Evolutionary conservation across 495 filamentous ascomycete genomes (phyloP).

Genomic region (Penicillium herquei): DNA sequence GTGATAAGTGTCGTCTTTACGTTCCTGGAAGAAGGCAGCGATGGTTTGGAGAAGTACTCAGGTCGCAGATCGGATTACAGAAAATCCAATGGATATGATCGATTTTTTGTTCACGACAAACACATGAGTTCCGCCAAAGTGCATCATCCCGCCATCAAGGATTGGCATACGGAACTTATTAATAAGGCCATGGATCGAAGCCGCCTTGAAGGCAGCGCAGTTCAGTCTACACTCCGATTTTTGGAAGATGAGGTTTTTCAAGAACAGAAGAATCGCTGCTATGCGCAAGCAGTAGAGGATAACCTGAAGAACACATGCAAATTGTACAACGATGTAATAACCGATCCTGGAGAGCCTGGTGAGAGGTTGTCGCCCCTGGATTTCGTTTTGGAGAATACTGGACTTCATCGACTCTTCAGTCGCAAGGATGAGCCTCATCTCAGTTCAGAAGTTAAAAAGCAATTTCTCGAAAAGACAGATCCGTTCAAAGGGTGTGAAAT

Average conservation of each 20-base stretch:
- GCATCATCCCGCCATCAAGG: slow-evolving; percentile 26
- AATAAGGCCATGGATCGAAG: slow-evolving; percentile 17
- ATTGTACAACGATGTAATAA: slow-evolving; percentile 7
- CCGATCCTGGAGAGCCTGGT: not conserved
- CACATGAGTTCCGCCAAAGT: slow-evolving; percentile 12
- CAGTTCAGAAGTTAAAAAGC: not conserved
- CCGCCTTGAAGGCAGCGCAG: slow-evolving; percentile 15
- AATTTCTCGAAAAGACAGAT: slow-evolving; percentile 8
- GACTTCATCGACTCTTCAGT: not conserved
- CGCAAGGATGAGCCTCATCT: not conserved
- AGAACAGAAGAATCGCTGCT: slow-evolving; percentile 7
- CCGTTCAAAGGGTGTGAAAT: slow-evolving; percentile 27
- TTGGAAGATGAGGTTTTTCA: slow-evolving; percentile 2
- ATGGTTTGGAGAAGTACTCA: slow-evolving; percentile 26
- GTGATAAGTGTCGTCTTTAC: slow-evolving; percentile 34
- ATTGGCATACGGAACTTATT: slow-evolving; percentile 25
- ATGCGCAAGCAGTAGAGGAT: not conserved
- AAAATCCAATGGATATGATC: slow-evolving; percentile 23
- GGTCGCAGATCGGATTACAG: slow-evolving; percentile 10
- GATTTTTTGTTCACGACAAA: slow-evolving; percentile 25
- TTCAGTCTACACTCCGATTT: slow-evolving; percentile 5
- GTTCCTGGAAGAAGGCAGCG: slow-evolving; percentile 29
- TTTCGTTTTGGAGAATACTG: not conserved
- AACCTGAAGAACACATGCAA: not conserved
- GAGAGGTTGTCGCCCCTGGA: not conserved